Percentiles rank a stretch among this genome's conserved stretches.
These are phyloP conservation scores for Mucor piriformis DNA, from an alignment of 371 early-diverging fungal genomes.

Conservation along the genomic window DNA sequence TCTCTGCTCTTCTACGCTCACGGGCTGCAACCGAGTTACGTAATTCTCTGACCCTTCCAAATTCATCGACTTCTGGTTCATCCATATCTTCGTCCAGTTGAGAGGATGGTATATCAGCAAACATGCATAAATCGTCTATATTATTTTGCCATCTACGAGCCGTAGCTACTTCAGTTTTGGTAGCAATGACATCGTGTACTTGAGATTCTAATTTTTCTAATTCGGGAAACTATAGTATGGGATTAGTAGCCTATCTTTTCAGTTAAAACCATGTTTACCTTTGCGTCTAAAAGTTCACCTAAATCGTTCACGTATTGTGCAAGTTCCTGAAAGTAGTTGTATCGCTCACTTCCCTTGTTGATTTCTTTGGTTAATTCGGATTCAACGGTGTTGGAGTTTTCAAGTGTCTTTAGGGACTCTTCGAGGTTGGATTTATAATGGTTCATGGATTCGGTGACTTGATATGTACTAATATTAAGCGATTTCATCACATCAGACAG, in stretches of 20 bases:
- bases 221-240: conserved; percentile 57
- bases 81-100: conserved; percentile 18
- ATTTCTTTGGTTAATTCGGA: conserved; percentile 51
- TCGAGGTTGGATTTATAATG: conserved; percentile 52
- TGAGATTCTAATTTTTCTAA: conserved; percentile 65
- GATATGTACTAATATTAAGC: conserved; percentile 35
- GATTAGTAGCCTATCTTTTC: too few relatives aligned
- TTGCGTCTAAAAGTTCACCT: conserved; percentile 72
- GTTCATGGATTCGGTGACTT: conserved; percentile 38
- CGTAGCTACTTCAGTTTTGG: conserved; percentile 41
- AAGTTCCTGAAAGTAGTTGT: conserved; percentile 72
- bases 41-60: conserved; percentile 45
- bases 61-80: conserved; percentile 46
- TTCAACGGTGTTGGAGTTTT: conserved; percentile 33
- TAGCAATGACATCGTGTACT: conserved; percentile 47
- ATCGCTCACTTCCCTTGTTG: conserved; percentile 52
- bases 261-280: conserved; percentile 50
- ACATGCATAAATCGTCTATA: conserved; percentile 54
- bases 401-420: conserved; percentile 50
- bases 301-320: conserved; percentile 61
- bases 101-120: conserved; percentile 21
- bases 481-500: conserved; percentile 49
- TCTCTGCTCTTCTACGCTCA: conserved; percentile 40
- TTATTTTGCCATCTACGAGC: conserved; percentile 47
- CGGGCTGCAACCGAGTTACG: conserved; percentile 33